Evolutionary conservation across 345 rosid genomes (phyloP), one percentile per base, ranked within the genome.

Genomic region (Gossypium turneri): DNA sequence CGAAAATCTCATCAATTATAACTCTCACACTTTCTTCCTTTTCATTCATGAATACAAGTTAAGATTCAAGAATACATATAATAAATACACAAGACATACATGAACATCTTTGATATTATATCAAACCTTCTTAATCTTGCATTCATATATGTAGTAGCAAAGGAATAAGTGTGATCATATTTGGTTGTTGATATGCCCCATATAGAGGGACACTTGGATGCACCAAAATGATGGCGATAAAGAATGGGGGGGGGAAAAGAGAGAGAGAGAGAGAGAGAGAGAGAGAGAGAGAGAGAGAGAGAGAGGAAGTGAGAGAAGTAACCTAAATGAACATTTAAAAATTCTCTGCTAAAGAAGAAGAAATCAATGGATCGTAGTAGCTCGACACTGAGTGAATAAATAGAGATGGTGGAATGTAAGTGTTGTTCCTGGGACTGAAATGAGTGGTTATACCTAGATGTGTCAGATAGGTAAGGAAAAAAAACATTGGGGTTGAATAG

Each of bases 351-450:
- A 34, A 34, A 34, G 38, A 34, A 34, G 38, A 4, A 29, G 50
- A 76, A 43, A 41, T 64, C 69, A 64, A 41, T n/a, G 69, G 51
- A 64, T 34, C 7, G 47, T 64, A 9, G 69, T 24, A 64, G 51
- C 51, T 64, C 43, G 69, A 64, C 60, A 69, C 4, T 69, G 73
- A 69, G 73, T 69, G 47, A 69, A 22, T 67, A 67, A 66, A 66
- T 45, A 22, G 57, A 67, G 22, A 25, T 24, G 57, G 72, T 24
- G 58, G 72, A 68, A 25, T 64, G 8, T 24, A 67, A 62, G 81
- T 59, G 68, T 71, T 53, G 16, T 76, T 79, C 81, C 73, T 85
- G 85, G 85, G 83, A 79, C 82, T 76, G 78, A 81, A 85, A 73
- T 81, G 82, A 72, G 80, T 76, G 82, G 79, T 63, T 66, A 81